These are phyloP conservation scores for Amylocarpus encephaloides DNA, from an alignment of 2,329 filamentous ascomycete species.

Conservation along the genomic window DNA sequence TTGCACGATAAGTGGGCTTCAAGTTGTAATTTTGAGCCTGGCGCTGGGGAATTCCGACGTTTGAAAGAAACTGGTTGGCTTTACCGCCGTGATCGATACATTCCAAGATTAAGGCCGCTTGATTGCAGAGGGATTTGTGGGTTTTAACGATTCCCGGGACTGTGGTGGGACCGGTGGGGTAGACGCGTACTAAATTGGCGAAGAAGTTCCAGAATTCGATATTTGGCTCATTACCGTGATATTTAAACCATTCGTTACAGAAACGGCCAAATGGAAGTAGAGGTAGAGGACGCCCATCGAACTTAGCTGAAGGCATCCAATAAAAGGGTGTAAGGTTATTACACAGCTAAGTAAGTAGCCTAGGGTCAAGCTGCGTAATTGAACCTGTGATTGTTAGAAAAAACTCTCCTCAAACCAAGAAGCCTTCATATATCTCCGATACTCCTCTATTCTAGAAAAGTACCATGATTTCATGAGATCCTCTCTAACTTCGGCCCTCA, in stretches of 20 bases:
- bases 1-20: slow-evolving; percentile 2
- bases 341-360: background rate
- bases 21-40: slow-evolving; percentile 2
- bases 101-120: background rate
- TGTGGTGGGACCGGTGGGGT: slow-evolving; percentile 1
- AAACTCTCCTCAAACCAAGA: slow-evolving; percentile 1
- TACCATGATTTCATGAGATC: slow-evolving; percentile 1
- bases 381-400: background rate
- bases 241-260: slow-evolving; percentile 2
- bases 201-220: slow-evolving; percentile 3
- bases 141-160: slow-evolving; percentile 1
- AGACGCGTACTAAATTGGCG: slow-evolving; percentile 1
- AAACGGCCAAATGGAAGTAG: no score
- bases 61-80: background rate
- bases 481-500: slow-evolving; percentile 1
- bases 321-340: slow-evolving; percentile 3
- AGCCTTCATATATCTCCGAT: background rate
- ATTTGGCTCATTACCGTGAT: slow-evolving; percentile 1
- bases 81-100: no score
- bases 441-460: background rate
- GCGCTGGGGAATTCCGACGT: background rate
- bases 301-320: slow-evolving; percentile 4
- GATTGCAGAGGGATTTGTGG: slow-evolving; percentile 1
- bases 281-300: background rate
- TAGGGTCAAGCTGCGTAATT: background rate